phyloP scores from a whole-genome alignment of 139 green algal genomes.

The Haematococcus lacustris region DNA sequence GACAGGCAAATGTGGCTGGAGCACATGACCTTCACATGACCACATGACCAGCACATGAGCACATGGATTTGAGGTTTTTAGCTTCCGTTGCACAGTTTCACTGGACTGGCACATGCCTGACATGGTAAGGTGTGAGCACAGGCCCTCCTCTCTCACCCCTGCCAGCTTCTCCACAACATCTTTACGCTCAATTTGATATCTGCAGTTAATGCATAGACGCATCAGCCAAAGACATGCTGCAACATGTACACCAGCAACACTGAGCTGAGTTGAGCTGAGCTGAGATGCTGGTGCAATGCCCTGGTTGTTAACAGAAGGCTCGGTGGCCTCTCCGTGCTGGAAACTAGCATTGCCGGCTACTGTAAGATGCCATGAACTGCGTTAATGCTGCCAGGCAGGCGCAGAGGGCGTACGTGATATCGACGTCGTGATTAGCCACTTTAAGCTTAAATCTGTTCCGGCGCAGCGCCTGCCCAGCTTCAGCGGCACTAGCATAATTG shows the following conservation, averaged over 20 bases:
- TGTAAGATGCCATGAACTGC: too few species aligned
- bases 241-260: not conserved
- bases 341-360: too few species aligned
- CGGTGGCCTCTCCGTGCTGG: not conserved
- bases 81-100: not conserved
- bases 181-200: slow-evolving; percentile 10
- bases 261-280: not conserved
- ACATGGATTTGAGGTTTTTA: not conserved
- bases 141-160: not conserved
- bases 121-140: too few species aligned
- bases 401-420: slow-evolving; percentile 2
- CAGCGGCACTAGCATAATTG: slow-evolving; percentile 6
- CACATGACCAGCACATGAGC: not conserved
- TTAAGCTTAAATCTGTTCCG: slow-evolving; percentile 10
- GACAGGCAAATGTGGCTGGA: not conserved
- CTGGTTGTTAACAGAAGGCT: not conserved
- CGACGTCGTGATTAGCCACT: slow-evolving; percentile 3
- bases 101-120: not conserved
- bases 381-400: not conserved
- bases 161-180: slow-evolving; percentile 8
- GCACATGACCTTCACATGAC: not conserved
- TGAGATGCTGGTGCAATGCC: not conserved
- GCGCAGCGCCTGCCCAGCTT: slow-evolving; percentile 4
- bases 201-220: not conserved
- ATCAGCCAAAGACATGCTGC: not conserved